Conservation (phyloP, 2,329 filamentous ascomycete genomes). For the Fusarium odoratissimum region DNA sequence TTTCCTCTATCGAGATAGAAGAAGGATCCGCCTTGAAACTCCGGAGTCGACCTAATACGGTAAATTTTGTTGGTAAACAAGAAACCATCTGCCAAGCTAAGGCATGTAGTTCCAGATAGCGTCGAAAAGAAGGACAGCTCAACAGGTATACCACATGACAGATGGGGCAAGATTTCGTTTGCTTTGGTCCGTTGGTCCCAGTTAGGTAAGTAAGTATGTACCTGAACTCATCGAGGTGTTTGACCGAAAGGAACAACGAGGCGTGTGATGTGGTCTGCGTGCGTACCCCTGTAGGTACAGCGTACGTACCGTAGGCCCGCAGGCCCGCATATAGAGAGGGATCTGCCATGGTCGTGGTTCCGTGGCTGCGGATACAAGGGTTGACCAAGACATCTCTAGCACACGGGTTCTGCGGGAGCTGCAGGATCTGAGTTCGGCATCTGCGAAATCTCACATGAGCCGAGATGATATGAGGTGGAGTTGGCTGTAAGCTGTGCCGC, state of each 20-base stretch:
- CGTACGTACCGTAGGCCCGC: conserved; percentile 7
- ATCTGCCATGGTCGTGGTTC: conserved; percentile 21
- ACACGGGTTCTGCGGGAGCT: conserved; percentile 36
- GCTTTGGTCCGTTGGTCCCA: background rate
- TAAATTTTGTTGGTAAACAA: background rate
- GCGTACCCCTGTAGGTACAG: conserved; percentile 1
- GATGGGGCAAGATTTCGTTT: conserved; percentile 3
- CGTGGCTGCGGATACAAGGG: conserved; percentile 32
- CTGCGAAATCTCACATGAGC: conserved; percentile 29
- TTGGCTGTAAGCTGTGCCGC: background rate
- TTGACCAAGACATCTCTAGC: conserved; percentile 33
- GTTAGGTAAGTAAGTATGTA: conserved; percentile 1
- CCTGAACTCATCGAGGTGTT: conserved; percentile 12
- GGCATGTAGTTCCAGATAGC: conserved; percentile 20
- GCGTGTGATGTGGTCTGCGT: conserved; percentile 10
- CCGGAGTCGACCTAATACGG: background rate
- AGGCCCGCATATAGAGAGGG: conserved; percentile 26
- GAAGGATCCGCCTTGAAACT: conserved; percentile 2
- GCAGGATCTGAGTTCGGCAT: conserved; percentile 37
- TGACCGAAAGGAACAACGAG: conserved; percentile 7
- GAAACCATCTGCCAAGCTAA: conserved; percentile 19
- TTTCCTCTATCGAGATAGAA: conserved; percentile 21
- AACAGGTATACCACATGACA: conserved; percentile 23
- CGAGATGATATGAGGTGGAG: conserved; percentile 10
- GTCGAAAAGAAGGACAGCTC: conserved; percentile 8